Evolutionary conservation across 2,329 filamentous ascomycete genomes (phyloP).

Genomic region (Ceratocystis cubensis): DNA sequence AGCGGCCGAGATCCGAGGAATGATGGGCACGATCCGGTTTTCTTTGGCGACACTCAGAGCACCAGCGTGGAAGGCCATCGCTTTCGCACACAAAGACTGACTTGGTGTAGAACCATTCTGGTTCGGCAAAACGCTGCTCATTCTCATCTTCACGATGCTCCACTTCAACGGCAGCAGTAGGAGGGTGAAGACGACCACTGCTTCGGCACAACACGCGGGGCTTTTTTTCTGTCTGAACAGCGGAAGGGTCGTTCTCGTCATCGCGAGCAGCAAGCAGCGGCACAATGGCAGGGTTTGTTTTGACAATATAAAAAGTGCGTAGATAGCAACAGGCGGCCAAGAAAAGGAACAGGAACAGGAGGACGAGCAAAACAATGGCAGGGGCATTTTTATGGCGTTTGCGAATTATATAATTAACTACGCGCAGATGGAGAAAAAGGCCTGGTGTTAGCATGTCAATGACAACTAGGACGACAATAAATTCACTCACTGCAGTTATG

Average conservation of each 20-base stretch:
- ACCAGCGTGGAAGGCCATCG: constrained; percentile 79
- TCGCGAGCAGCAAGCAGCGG: constrained; percentile 39
- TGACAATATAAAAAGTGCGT: constrained; percentile 56
- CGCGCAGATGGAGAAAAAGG: constrained; percentile 16
- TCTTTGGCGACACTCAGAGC: constrained; percentile 69
- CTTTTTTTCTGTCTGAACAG: not conserved
- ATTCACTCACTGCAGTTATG: constrained; percentile 15
- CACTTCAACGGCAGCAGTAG: constrained; percentile 29
- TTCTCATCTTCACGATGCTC: constrained; percentile 39
- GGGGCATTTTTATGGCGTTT: constrained; percentile 37
- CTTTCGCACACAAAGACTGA: constrained; percentile 73
- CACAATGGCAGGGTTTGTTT: constrained; percentile 59
- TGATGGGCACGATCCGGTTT: constrained; percentile 84
- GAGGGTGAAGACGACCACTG: constrained; percentile 1
- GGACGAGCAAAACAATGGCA: constrained; percentile 55
- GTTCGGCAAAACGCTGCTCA: constrained; percentile 34
- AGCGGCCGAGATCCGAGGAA: constrained; percentile 67
- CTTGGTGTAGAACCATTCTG: constrained; percentile 67
- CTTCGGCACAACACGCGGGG: not conserved
- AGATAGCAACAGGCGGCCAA: constrained; percentile 56
- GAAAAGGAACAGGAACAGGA: constrained; percentile 61
- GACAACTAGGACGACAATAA: not conserved
- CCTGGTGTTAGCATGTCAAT: constrained; percentile 2
- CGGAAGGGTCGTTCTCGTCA: not conserved
- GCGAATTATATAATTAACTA: constrained; percentile 60